Base-by-base conservation (phyloP, 176 grass and related monocot genomes). In the Oropetium thomaeum region DNA sequence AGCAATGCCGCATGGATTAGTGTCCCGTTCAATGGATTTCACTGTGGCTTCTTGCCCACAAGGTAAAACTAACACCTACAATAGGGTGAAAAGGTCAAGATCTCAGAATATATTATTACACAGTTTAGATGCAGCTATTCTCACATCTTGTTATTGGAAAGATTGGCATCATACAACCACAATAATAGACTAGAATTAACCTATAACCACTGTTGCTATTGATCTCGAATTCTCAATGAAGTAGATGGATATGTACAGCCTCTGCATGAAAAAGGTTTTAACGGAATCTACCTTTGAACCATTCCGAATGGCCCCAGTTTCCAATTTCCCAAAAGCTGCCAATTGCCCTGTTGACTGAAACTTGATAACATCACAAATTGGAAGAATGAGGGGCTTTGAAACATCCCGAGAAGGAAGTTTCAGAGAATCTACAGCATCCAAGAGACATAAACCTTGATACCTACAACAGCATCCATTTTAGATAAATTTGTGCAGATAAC, bases 361-460 rank as follows among this genome's bases (percentile, higher is more conserved):
- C 66, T 79, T 92, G 73, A 98, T 89, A 81, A 98, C 86, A 88
- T 98, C 95, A 84, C 95, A 98, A 65, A 98, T 98, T 78, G 95
- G 95, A 75, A 98, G 79, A 85, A 98, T 89, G 40, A 98, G 86
- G 42, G 95, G 88, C 76, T 94, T 94, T 60, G 86, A 92, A 76
- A 98, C 70, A 91, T 98, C 91, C 62, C 95, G 79, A 83, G 82
- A 79, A 73, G 95, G 95, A 85, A 86, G 89, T 42, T 86, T 79
- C 33, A 98, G 69, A 25, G 84, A 92, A 78, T 98, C 86, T 84
- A 98, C 89, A 62, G 91, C 91, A 88, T 94, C 91, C 81, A 98
- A 78, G 52, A 98, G 81, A 65, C 78, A 94, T 26, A 67, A 67
- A 16, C 91, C 91, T 88, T 82, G 83, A 86, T 86, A 92, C 95